Evolutionary conservation across 129 eudicot genomes (phyloP).

Genomic region (Silybum marianum): DNA sequence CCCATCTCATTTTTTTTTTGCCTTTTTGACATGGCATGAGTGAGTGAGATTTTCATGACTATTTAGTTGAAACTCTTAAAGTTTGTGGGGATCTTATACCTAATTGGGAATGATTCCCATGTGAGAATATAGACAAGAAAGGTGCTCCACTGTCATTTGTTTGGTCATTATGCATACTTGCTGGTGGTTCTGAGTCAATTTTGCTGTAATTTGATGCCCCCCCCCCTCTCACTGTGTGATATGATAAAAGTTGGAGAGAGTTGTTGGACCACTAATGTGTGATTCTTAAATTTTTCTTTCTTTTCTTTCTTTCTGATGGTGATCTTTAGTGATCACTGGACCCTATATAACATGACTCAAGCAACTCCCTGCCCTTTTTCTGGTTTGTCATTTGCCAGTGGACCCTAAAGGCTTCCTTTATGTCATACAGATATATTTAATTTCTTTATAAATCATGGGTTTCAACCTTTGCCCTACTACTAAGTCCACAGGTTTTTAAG

Average conservation of each 20-base stretch:
- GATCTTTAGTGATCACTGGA: slow-evolving; percentile 39
- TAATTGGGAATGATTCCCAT: slow-evolving; percentile 49
- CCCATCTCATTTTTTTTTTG: slow-evolving; percentile 1
- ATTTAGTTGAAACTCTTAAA: slow-evolving; percentile 38
- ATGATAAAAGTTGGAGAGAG: slow-evolving; percentile 32
- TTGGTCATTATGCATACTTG: slow-evolving; percentile 50
- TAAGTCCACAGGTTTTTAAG: neutral
- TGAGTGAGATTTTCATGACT: slow-evolving; percentile 34
- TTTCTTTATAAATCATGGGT: neutral
- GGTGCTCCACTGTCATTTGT: slow-evolving; percentile 54
- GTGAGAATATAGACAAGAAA: slow-evolving; percentile 49
- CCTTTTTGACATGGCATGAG: slow-evolving; percentile 30
- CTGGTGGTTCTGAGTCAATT: slow-evolving; percentile 48
- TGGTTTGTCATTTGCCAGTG: slow-evolving; percentile 25
- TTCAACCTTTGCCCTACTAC: neutral
- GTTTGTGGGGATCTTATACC: slow-evolving; percentile 44
- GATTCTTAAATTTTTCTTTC: slow-evolving; percentile 41
- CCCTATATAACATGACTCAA: slow-evolving; percentile 29
- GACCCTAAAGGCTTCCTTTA: slow-evolving; percentile 12
- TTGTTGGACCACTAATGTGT: slow-evolving; percentile 41
- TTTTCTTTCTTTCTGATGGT: slow-evolving; percentile 11
- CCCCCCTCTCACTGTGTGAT: neutral
- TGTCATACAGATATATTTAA: neutral
- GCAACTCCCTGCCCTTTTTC: slow-evolving; percentile 15
- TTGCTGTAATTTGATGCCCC: slow-evolving; percentile 36